phyloP scores from a whole-genome alignment of 2,329 filamentous ascomycete species.

The Alternaria triticimaculans region DNA sequence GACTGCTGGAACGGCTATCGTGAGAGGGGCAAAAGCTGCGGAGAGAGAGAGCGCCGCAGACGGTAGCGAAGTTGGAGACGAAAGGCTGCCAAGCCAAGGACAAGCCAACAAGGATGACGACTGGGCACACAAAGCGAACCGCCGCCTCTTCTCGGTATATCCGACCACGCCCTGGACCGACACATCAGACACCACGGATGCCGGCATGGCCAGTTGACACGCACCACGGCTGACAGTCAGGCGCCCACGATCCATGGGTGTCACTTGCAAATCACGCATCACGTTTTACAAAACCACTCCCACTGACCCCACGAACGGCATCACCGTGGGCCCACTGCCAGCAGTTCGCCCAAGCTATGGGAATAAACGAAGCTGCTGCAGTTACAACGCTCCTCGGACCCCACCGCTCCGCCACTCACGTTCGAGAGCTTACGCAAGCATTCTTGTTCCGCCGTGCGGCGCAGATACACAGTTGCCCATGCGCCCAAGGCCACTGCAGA shows the following conservation, averaged over 20 bases:
- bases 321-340: slow-evolving; percentile 15
- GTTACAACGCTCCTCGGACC: slow-evolving; percentile 1
- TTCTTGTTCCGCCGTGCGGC: not conserved
- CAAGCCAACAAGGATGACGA: slow-evolving; percentile 19
- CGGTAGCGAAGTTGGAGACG: slow-evolving; percentile 13
- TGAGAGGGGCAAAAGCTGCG: not conserved
- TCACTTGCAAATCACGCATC: not conserved
- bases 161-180: not conserved
- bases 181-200: not conserved
- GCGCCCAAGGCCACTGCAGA: not conserved
- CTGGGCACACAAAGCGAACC: slow-evolving; percentile 10
- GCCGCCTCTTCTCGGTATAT: not conserved
- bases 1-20: not conserved
- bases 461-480: not conserved
- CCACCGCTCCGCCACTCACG: not conserved
- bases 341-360: slow-evolving; percentile 1
- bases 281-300: not conserved
- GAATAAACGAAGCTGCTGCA: not conserved
- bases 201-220: not conserved
- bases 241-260: not conserved
- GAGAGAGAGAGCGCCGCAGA: slow-evolving; percentile 4
- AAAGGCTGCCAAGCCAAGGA: slow-evolving; percentile 17
- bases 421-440: not conserved
- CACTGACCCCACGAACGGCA: slow-evolving; percentile 13
- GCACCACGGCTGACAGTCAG: not conserved